Evolutionary conservation across 2,329 filamentous ascomycete species (phyloP), one percentile per base, ranked within the genome.

Genomic region (Penicillium sp.): DNA sequence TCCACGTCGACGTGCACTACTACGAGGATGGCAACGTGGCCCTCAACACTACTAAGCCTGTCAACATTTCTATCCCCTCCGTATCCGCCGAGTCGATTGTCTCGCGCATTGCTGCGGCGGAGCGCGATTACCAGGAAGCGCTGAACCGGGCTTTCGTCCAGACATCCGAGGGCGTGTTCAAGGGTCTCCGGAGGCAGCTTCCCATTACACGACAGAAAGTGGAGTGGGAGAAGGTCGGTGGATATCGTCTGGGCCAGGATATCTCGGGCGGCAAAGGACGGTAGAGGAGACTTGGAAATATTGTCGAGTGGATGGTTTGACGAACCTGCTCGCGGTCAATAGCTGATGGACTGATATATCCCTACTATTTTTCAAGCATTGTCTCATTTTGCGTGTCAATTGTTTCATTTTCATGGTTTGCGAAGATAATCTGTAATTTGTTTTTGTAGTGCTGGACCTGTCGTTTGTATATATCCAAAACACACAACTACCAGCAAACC

Each of bases 21-120:
- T 98, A 98, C 75, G 93, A 98, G 73, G 94, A 98, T 67, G 93
- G 93, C 55, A 98, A 98, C 66, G 93, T 98, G 51, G 85, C 93
- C 2, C 79, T 98, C 52, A 78, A 91, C 56, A 96, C 93, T n/a
- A 84, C 81, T 64, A 96, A 96, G 73, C 75, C 85, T 10, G 68
- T 91, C 12, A 76, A 76, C 1, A 68, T 79, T 3, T 80, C 79
- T 8, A 69, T 87, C n/a, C 70, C 81, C 1, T 82, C 79, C 1
- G 77, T 75, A 29, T 80, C 78, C 7, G 78, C 80, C 0, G 85
- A 83, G 37, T 78, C 93, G 32, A 80, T 97, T 41, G 77, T 85
- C 56, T 84, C 81, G 70, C 84, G 88, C 67, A 88, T 98, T 60
- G 85, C 87, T 4, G 73, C 75, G 4, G 79, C 78, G 22, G 93